Evolutionary conservation across 495 filamentous ascomycete genomes (phyloP).

Genomic region (Lasiosphaeria miniovina): DNA sequence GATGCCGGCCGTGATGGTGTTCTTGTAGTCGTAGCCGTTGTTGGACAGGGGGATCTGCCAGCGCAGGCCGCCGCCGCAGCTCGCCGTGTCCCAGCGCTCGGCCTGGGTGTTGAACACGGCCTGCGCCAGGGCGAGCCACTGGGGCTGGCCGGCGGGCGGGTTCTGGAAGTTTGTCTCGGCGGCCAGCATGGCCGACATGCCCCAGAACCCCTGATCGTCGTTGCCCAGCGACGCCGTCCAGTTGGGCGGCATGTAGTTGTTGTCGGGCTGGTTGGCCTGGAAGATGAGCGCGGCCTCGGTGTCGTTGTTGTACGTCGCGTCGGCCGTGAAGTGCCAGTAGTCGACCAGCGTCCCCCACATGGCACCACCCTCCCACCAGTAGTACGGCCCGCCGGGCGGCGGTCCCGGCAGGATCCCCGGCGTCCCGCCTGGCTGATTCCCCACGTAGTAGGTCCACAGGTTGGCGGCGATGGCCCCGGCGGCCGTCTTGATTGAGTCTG

Average conservation of each 20-base stretch:
- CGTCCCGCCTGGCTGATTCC: conserved; percentile 55
- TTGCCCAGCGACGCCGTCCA: conserved; percentile 69
- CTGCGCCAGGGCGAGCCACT: conserved; percentile 67
- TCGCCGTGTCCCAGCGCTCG: conserved; percentile 54
- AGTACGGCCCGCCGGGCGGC: conserved; percentile 43
- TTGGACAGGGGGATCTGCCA: conserved; percentile 77
- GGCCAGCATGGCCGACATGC: conserved; percentile 62
- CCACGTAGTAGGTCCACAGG: conserved; percentile 63
- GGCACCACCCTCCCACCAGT: conserved; percentile 61
- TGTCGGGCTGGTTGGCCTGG: conserved; percentile 51
- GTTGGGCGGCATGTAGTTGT: conserved; percentile 64
- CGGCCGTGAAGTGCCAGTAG: conserved; percentile 69
- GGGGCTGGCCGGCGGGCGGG: conserved; percentile 46
- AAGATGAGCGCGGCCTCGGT: conserved; percentile 46
- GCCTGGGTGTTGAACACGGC: conserved; percentile 66
- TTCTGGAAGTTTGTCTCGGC: conserved; percentile 64
- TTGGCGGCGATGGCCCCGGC: conserved; percentile 59
- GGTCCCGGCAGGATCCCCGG: conserved; percentile 61
- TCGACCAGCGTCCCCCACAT: conserved; percentile 66
- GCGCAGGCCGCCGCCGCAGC: conserved; percentile 64
- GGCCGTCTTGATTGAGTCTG: conserved; percentile 59
- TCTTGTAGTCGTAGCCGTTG: conserved; percentile 76
- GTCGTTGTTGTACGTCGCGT: conserved; percentile 59
- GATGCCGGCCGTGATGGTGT: conserved; percentile 63
- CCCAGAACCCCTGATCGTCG: conserved; percentile 74